Evolutionary conservation across 2,329 filamentous ascomycete genomes (phyloP).

Genomic region (Exophiala viscosa): DNA sequence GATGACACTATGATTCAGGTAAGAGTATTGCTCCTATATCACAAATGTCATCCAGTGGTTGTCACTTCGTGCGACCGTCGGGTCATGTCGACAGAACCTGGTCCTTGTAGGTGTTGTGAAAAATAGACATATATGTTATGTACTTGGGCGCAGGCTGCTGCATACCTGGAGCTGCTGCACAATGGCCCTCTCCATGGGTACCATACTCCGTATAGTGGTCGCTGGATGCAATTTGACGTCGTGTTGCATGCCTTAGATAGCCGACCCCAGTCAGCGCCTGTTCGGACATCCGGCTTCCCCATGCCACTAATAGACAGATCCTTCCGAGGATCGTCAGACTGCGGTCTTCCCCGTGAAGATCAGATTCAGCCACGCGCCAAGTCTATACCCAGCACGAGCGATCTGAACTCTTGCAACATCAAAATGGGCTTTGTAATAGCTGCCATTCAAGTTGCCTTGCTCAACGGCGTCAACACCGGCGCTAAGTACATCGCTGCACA

Average conservation of each 20-base stretch:
- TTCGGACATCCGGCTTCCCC: not conserved
- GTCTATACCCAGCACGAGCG: slow-evolving; percentile 64
- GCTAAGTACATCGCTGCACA: slow-evolving; percentile 62
- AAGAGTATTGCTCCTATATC: no score
- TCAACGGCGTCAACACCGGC: slow-evolving; percentile 57
- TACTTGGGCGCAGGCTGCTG: no score
- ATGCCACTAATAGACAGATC: not conserved
- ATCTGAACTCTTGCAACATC: slow-evolving; percentile 52
- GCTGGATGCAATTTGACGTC: not conserved
- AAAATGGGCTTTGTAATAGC: slow-evolving; percentile 20
- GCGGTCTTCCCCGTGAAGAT: slow-evolving; percentile 42
- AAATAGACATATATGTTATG: not conserved
- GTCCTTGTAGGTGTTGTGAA: not conserved
- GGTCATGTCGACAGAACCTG: no score
- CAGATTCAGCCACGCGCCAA: slow-evolving; percentile 64
- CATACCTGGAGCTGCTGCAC: no score
- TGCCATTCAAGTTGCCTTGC: slow-evolving; percentile 38
- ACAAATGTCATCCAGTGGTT: no score
- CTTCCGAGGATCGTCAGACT: not conserved
- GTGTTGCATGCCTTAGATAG: not conserved
- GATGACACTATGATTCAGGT: no score
- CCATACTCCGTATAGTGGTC: not conserved
- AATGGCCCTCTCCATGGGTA: no score
- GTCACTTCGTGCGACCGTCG: no score
- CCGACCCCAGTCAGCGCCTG: not conserved